Conservation (phyloP, 169 alveolate species). For the Theileria luwenshuni region DNA sequence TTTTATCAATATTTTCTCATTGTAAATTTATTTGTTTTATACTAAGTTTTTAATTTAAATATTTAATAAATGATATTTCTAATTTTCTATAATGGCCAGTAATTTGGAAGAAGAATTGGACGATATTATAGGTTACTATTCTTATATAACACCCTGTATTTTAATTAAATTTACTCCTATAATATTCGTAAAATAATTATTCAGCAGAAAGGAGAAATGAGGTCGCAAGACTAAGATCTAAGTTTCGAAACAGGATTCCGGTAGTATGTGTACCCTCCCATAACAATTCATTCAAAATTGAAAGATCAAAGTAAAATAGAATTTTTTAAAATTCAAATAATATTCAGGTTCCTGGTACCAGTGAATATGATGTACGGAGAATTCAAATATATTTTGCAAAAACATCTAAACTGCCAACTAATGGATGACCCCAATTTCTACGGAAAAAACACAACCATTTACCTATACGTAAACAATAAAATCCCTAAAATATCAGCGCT, state of each 20-base stretch:
- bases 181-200: neutral
- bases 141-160: neutral
- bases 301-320: constrained; percentile 36
- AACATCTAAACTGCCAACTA: constrained; percentile 74
- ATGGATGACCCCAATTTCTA: constrained; percentile 29
- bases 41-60: neutral
- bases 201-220: constrained; percentile 83
- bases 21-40: constrained; percentile 9
- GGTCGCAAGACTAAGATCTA: constrained; percentile 80
- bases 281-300: constrained; percentile 26
- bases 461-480: constrained; percentile 77
- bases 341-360: constrained; percentile 81
- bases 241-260: constrained; percentile 88
- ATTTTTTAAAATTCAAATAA: neutral
- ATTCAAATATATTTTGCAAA: constrained; percentile 85
- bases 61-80: constrained; percentile 6
- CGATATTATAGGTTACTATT: constrained; percentile 11
- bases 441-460: constrained; percentile 76
- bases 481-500: constrained; percentile 81
- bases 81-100: constrained; percentile 1
- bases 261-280: constrained; percentile 84
- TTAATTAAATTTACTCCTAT: neutral
- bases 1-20: neutral
- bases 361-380: constrained; percentile 87
- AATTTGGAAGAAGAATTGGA: constrained; percentile 34